Evolutionary conservation across 2,329 filamentous ascomycete species (phyloP), one percentile per base, ranked within the genome.

Genomic region (Didymosphaeria variabile): DNA sequence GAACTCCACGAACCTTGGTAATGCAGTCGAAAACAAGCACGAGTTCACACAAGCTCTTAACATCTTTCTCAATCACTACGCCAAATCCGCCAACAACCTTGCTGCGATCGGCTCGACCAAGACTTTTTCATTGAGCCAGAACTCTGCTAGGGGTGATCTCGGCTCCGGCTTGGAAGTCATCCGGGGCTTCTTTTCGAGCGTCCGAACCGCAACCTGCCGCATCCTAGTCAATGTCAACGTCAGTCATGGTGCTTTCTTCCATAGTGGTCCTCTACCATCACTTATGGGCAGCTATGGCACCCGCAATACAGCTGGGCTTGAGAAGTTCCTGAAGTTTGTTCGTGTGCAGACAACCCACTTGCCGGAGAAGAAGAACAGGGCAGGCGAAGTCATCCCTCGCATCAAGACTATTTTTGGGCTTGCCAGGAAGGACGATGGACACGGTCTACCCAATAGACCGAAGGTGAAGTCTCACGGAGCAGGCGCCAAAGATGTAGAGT

Each of bases 201-300:
- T 87, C 47, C 84, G 88, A 5, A 79, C 84, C 9, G 84, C 85
- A 0, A 86, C 86, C 21, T 81, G 81, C 42, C 82, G 86, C 7
- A 77, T 89, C 15, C 70, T 90, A 1, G 73, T 89, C 26, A 90
- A 90, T 55, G 79, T 89, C 2, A 87, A 90, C 56, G 85, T 89
- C 46, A 86, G 84, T 17, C 82, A 84, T 59, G 79, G 82, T 2
- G 86, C 86, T 0, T 88, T 87, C 66, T 87, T 86, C 68, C 76
- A 84, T 57, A 67, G 78, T 1, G 78, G 78, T 2, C 72, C 73
- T 3, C 66, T 88, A 1, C 42, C 61, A 5, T 40, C 45, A 15
- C 62, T 76, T 2, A 75, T 75, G 67, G 38, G 52, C 3, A 58
- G 47, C 10, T 73, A 68, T 9, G 61, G 62, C 29, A 44, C 32